These are phyloP conservation scores for Vaccinium vitisidaea DNA, from an alignment of 148 eudicot genomes.

Conservation along the genomic window DNA sequence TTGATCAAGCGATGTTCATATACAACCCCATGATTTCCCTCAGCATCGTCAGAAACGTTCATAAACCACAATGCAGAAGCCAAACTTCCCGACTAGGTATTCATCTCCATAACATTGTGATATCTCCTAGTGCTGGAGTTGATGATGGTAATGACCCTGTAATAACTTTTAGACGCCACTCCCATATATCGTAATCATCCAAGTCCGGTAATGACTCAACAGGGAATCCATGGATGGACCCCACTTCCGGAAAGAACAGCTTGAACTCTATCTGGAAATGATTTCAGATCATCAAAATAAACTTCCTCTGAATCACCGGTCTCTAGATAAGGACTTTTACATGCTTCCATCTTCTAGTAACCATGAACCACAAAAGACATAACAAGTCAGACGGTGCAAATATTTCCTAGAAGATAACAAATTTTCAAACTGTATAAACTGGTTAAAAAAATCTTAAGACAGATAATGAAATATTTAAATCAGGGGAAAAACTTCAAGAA, in stretches of 20 bases:
- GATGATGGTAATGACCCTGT: background rate
- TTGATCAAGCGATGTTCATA: background rate
- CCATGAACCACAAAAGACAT: background rate
- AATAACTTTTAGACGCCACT: background rate
- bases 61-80: background rate
- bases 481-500: background rate
- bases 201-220: background rate
- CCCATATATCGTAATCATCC: background rate
- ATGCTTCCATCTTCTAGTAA: background rate
- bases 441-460: background rate
- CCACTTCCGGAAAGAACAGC: background rate
- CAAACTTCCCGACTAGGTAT: background rate
- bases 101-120: background rate
- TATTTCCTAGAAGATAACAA: background rate
- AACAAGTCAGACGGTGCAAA: background rate
- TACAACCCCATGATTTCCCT: background rate
- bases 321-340: background rate
- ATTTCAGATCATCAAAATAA: background rate
- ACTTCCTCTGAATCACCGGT: background rate
- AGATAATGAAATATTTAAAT: background rate
- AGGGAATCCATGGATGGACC: background rate
- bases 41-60: background rate
- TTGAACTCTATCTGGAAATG: background rate
- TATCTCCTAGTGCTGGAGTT: background rate
- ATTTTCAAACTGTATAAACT: background rate